Percentiles rank a stretch among this genome's conserved stretches.
phyloP scores from a whole-genome alignment of 257 asterid species.

The Echites panduratus region DNA sequence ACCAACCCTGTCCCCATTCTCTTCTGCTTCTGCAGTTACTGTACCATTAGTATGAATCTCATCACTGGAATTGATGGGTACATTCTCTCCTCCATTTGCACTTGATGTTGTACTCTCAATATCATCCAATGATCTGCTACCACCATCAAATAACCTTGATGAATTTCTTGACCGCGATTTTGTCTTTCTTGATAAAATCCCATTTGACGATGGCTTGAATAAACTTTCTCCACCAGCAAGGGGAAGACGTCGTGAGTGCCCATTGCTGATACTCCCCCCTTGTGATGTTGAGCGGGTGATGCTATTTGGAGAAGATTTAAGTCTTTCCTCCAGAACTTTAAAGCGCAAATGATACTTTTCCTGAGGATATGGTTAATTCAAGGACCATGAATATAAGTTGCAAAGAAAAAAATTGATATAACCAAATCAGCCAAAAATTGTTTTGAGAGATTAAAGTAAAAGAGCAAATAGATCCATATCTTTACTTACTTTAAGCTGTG shows the following conservation, averaged over 20 bases:
- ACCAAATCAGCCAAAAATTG: not conserved
- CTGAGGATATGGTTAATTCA: slow-evolving; percentile 34
- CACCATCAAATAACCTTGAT: slow-evolving; percentile 35
- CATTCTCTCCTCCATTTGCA: slow-evolving; percentile 29
- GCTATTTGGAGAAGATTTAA: slow-evolving; percentile 45
- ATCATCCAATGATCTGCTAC: slow-evolving; percentile 34
- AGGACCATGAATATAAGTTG: slow-evolving; percentile 11
- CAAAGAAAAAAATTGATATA: slow-evolving; percentile 11
- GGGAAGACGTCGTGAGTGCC: slow-evolving; percentile 49
- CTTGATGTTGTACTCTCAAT: slow-evolving; percentile 27
- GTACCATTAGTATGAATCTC: slow-evolving; percentile 39
- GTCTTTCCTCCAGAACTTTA: slow-evolving; percentile 85
- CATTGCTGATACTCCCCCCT: slow-evolving; percentile 46
- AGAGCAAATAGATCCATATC: not conserved
- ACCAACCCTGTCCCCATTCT: slow-evolving; percentile 39
- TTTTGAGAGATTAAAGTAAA: not conserved
- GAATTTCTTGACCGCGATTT: slow-evolving; percentile 34
- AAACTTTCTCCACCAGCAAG: slow-evolving; percentile 59
- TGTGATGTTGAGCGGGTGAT: slow-evolving; percentile 35
- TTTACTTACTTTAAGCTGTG: slow-evolving; percentile 61
- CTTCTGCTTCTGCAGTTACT: slow-evolving; percentile 34
- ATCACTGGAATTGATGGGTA: slow-evolving; percentile 13
- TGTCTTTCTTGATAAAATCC: slow-evolving; percentile 37
- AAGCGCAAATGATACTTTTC: slow-evolving; percentile 77
- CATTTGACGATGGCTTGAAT: slow-evolving; percentile 41